phyloP scores from a whole-genome alignment of 2,329 filamentous ascomycete genomes.

The Tolypocladium guangdongense region DNA sequence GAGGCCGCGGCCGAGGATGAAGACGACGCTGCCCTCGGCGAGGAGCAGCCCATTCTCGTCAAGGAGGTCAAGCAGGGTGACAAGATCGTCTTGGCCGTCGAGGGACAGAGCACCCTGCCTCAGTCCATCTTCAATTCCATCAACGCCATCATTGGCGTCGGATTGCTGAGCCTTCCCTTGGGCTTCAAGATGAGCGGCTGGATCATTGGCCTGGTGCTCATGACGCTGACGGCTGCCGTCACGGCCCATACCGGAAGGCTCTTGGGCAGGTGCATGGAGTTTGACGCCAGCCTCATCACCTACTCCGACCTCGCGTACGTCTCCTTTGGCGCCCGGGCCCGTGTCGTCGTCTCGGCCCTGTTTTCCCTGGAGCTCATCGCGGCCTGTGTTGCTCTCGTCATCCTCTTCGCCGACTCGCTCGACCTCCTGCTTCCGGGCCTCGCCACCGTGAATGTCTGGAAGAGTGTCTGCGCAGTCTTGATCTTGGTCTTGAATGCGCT shows the following conservation, averaged over 20 bases:
- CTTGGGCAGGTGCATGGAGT: conserved; percentile 78
- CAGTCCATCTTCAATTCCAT: conserved; percentile 96
- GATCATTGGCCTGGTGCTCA: conserved; percentile 67
- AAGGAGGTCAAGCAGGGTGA: conserved; percentile 85
- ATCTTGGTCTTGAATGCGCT: conserved; percentile 76
- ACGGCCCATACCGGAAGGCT: conserved; percentile 82
- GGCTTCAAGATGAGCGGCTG: conserved; percentile 82
- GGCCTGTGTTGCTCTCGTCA: conserved; percentile 78
- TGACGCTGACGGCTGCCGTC: conserved; percentile 61
- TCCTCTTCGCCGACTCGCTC: conserved; percentile 89
- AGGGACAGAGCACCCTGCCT: conserved; percentile 88
- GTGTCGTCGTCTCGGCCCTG: conserved; percentile 70
- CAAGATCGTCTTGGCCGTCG: conserved; percentile 70
- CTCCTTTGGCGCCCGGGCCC: conserved; percentile 73
- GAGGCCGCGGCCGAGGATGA: conserved; percentile 15
- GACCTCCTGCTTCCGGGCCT: conserved; percentile 64
- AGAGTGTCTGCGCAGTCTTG: conserved; percentile 68
- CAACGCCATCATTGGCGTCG: conserved; percentile 85
- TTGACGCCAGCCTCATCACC: conserved; percentile 76
- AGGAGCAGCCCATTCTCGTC: conserved; percentile 68
- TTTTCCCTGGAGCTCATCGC: conserved; percentile 83
- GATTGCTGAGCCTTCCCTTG: conserved; percentile 77
- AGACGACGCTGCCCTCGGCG: conserved; percentile 36
- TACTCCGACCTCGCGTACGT: conserved; percentile 91
- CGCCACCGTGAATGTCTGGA: conserved; percentile 61